Percentiles rank a stretch among this genome's conserved stretches.
Conservation (phyloP, 768 basidiomycete species). For the Gymnopilus dilepis region DNA sequence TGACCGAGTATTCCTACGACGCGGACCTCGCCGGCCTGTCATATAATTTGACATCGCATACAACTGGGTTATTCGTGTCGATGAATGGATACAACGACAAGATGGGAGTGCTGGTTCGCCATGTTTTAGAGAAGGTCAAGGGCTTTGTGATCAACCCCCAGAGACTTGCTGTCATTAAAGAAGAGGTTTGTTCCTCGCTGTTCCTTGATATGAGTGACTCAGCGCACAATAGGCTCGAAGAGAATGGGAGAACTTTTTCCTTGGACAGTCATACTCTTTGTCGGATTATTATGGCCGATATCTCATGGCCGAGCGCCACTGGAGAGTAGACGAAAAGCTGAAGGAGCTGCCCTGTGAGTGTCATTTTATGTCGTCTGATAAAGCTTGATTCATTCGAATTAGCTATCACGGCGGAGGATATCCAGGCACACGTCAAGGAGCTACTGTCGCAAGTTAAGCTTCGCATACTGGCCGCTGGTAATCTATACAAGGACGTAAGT, state of each 20-base stretch:
- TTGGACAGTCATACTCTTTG: constrained; percentile 81
- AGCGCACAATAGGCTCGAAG: constrained; percentile 59
- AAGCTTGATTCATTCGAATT: constrained; percentile 2
- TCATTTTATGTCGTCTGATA: background rate
- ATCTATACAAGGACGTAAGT: constrained; percentile 81
- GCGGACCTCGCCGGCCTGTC: constrained; percentile 89
- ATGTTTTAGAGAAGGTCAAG: constrained; percentile 74
- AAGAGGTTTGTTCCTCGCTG: constrained; percentile 62
- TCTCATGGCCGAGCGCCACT: constrained; percentile 71
- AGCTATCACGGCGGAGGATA: constrained; percentile 77
- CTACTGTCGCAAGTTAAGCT: constrained; percentile 71
- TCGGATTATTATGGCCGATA: constrained; percentile 80
- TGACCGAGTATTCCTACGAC: constrained; percentile 91
- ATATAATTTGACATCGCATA: constrained; percentile 68
- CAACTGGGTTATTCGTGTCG: constrained; percentile 69
- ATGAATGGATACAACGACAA: constrained; percentile 94
- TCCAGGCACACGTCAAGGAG: constrained; percentile 62
- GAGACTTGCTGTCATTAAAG: constrained; percentile 81
- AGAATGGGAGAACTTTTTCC: constrained; percentile 86
- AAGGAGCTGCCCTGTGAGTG: constrained; percentile 73
- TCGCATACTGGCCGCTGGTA: constrained; percentile 81
- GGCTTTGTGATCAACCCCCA: constrained; percentile 67
- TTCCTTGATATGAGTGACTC: constrained; percentile 1
- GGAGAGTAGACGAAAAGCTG: constrained; percentile 80
- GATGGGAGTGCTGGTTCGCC: constrained; percentile 70